These are phyloP conservation scores for Annulohypoxylon truncatum DNA, from an alignment of 2,329 filamentous ascomycete genomes.

Conservation along the genomic window DNA sequence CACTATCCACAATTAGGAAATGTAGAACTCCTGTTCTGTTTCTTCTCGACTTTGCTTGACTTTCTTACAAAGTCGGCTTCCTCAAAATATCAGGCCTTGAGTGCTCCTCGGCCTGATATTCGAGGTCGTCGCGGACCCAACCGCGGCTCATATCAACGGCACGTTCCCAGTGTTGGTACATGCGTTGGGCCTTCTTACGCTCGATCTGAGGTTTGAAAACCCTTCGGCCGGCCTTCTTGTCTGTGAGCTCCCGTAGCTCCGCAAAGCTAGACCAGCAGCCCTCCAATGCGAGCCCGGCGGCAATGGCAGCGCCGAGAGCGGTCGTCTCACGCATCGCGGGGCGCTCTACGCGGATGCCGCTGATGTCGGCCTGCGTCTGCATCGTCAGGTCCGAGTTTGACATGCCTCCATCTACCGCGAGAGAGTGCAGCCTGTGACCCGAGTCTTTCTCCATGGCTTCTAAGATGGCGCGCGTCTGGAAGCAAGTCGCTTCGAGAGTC, in stretches of 20 bases:
- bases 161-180: slow-evolving; percentile 66
- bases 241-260: slow-evolving; percentile 74
- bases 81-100: slow-evolving; percentile 33
- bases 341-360: slow-evolving; percentile 82
- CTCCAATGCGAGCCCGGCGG: slow-evolving; percentile 81
- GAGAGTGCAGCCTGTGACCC: slow-evolving; percentile 76
- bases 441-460: slow-evolving; percentile 92
- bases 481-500: slow-evolving; percentile 90
- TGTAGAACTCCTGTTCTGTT: slow-evolving; percentile 7
- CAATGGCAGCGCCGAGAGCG: slow-evolving; percentile 87
- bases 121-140: slow-evolving; percentile 55
- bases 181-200: slow-evolving; percentile 53
- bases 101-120: slow-evolving; percentile 16
- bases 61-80: slow-evolving; percentile 33
- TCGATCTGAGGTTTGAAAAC: slow-evolving; percentile 76
- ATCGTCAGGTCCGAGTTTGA: slow-evolving; percentile 90
- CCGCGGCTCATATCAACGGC: slow-evolving; percentile 70
- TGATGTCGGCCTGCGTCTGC: slow-evolving; percentile 90
- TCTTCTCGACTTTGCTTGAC: neutral
- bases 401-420: slow-evolving; percentile 90
- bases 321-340: slow-evolving; percentile 93
- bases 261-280: slow-evolving; percentile 81
- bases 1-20: slow-evolving; percentile 1
- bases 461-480: slow-evolving; percentile 91
- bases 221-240: slow-evolving; percentile 74